phyloP scores from a whole-genome alignment of 2,329 filamentous ascomycete genomes.

The Teratosphaeria epicoccoides region DNA sequence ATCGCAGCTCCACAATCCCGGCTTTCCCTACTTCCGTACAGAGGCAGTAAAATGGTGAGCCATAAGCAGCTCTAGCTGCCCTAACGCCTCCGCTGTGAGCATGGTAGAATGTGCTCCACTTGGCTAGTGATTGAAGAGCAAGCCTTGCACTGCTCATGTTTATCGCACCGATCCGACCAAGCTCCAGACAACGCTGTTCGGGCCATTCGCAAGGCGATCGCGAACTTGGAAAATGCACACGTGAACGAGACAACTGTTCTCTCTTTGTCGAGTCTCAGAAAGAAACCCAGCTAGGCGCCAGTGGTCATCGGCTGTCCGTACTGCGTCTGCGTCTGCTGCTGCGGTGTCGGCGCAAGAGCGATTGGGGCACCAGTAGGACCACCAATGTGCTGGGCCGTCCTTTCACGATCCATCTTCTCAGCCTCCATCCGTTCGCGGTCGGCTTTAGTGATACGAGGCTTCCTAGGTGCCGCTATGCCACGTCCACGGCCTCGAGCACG shows the following conservation, averaged over 20 bases:
- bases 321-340: background rate
- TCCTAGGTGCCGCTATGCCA: constrained; percentile 62
- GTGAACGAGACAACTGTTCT: too few relatives aligned
- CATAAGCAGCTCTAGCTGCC: background rate
- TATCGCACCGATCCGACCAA: background rate
- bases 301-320: background rate
- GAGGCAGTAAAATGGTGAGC: background rate
- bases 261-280: too few relatives aligned
- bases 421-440: constrained; percentile 71
- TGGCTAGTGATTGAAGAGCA: background rate
- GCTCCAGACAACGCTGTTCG: background rate
- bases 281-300: background rate
- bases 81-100: background rate
- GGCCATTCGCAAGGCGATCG: background rate
- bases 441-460: constrained; percentile 77
- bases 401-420: constrained; percentile 68
- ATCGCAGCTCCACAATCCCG: background rate
- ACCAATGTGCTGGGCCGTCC: constrained; percentile 24
- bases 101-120: background rate
- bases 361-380: constrained; percentile 2
- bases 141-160: background rate
- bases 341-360: background rate
- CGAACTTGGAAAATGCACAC: background rate
- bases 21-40: background rate
- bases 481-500: constrained; percentile 52